These are phyloP conservation scores for Kuraishia hungarica DNA, from an alignment of 805 yeast genomes.

Conservation along the genomic window DNA sequence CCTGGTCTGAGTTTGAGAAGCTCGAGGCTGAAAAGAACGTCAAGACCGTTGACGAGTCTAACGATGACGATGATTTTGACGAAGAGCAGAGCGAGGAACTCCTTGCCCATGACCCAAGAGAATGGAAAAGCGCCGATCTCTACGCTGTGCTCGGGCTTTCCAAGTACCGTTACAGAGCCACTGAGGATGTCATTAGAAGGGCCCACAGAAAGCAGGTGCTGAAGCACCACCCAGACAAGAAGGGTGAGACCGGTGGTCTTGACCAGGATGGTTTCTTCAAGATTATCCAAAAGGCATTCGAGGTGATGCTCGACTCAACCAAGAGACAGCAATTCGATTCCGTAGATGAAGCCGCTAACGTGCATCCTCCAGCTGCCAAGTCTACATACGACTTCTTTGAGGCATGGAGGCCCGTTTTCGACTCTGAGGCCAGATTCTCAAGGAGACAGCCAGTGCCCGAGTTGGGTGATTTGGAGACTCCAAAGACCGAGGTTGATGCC, in stretches of 20 bases:
- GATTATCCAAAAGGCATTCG: slow-evolving; percentile 95
- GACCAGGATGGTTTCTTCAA: slow-evolving; percentile 96
- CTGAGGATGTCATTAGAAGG: slow-evolving; percentile 86
- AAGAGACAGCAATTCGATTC: slow-evolving; percentile 94
- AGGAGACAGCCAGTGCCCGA: slow-evolving; percentile 82
- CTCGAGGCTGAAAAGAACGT: slow-evolving; percentile 88
- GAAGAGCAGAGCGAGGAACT: slow-evolving; percentile 64
- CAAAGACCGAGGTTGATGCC: slow-evolving; percentile 75
- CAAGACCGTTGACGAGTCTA: slow-evolving; percentile 53
- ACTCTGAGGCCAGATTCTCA: slow-evolving; percentile 84
- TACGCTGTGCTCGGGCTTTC: slow-evolving; percentile 94
- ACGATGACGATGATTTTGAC: slow-evolving; percentile 61
- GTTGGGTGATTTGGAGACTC: slow-evolving; percentile 59
- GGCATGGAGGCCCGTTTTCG: slow-evolving; percentile 91
- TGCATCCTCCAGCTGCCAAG: slow-evolving; percentile 65
- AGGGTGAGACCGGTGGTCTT: slow-evolving; percentile 80
- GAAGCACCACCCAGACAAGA: slow-evolving; percentile 97
- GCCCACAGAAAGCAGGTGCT: slow-evolving; percentile 96
- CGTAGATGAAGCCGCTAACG: slow-evolving; percentile 85
- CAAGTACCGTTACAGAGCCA: slow-evolving; percentile 84
- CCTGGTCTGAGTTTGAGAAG: slow-evolving; percentile 96
- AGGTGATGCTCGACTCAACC: slow-evolving; percentile 73
- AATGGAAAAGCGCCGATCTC: slow-evolving; percentile 95
- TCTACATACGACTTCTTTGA: slow-evolving; percentile 74
- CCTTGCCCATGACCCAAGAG: slow-evolving; percentile 89